phyloP scores from a whole-genome alignment of 2,329 filamentous ascomycete species.

The Graphilbum fragrans region DNA sequence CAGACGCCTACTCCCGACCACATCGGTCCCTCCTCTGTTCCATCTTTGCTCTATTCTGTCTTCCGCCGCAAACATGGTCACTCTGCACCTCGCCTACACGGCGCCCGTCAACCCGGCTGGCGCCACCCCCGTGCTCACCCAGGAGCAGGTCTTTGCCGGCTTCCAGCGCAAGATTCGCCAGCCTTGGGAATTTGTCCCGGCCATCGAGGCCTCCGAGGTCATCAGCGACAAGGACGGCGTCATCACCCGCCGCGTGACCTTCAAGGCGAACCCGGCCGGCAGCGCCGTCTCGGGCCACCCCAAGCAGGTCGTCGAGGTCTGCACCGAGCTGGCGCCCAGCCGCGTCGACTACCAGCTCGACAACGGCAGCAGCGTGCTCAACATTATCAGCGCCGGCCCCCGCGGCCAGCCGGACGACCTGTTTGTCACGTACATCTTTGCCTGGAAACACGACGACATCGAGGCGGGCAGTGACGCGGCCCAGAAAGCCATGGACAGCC shows the following conservation, averaged over 20 bases:
- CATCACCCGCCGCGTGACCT: constrained; percentile 7
- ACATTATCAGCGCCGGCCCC: constrained; percentile 16
- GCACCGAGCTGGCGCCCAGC: constrained; percentile 16
- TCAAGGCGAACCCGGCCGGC: constrained; percentile 5
- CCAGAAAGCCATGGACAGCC: constrained; percentile 9
- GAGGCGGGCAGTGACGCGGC: constrained; percentile 12
- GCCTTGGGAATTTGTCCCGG: constrained; percentile 21
- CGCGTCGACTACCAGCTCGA: constrained; percentile 19
- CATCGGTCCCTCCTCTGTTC: no score
- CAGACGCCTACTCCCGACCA: no score
- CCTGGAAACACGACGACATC: constrained; percentile 15
- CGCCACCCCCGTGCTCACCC: constrained; percentile 14
- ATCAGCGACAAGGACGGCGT: constrained; percentile 14
- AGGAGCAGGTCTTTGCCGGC: constrained; percentile 19
- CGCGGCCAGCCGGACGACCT: constrained; percentile 13
- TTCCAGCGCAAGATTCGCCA: constrained; percentile 20
- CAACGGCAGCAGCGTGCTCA: constrained; percentile 19
- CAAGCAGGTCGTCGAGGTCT: constrained; percentile 15
- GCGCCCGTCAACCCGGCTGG: constrained; percentile 20
- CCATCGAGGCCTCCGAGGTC: constrained; percentile 17
- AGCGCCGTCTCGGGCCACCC: not conserved
- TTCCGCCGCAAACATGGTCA: constrained; percentile 17
- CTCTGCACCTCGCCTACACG: constrained; percentile 16
- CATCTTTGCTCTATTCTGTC: no score
- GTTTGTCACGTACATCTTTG: constrained; percentile 21